These are phyloP conservation scores for Eimeria nieschulzi DNA, from an alignment of 169 alveolate genomes.

Conservation along the genomic window DNA sequence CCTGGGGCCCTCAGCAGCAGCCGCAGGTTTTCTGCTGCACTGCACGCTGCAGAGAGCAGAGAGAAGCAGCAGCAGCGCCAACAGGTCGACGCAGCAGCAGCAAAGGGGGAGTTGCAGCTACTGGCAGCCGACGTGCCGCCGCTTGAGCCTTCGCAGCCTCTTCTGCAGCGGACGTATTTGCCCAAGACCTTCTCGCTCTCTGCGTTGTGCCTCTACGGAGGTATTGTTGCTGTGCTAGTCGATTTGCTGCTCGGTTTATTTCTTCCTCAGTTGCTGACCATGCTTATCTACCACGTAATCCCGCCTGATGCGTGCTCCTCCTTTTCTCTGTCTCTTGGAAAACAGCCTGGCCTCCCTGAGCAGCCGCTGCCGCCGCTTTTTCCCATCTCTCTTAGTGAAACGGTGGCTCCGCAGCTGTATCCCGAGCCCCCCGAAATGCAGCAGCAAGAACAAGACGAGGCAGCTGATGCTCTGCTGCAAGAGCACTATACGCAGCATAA, in stretches of 20 bases:
- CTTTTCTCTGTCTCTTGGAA: not conserved
- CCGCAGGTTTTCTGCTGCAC: slow-evolving; percentile 27
- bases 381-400: slow-evolving; percentile 30
- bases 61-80: slow-evolving; percentile 58
- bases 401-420: slow-evolving; percentile 32
- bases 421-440: slow-evolving; percentile 25
- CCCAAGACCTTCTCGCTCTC: slow-evolving; percentile 29
- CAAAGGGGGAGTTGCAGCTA: slow-evolving; percentile 22
- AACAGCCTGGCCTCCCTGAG: not conserved
- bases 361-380: slow-evolving; percentile 25
- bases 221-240: slow-evolving; percentile 19
- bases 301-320: slow-evolving; percentile 56
- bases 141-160: slow-evolving; percentile 29
- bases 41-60: not conserved
- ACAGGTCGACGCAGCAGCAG: slow-evolving; percentile 47
- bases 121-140: not conserved
- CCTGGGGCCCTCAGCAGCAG: slow-evolving; percentile 35
- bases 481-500: slow-evolving; percentile 10
- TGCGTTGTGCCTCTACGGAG: slow-evolving; percentile 35
- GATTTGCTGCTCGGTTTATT: slow-evolving; percentile 63
- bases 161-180: slow-evolving; percentile 11
- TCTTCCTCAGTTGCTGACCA: slow-evolving; percentile 60
- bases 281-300: slow-evolving; percentile 24
- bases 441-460: slow-evolving; percentile 4
- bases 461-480: slow-evolving; percentile 7